Conservation (phyloP, 208 protist species). For the Balamuthia mandrillaris region DNA sequence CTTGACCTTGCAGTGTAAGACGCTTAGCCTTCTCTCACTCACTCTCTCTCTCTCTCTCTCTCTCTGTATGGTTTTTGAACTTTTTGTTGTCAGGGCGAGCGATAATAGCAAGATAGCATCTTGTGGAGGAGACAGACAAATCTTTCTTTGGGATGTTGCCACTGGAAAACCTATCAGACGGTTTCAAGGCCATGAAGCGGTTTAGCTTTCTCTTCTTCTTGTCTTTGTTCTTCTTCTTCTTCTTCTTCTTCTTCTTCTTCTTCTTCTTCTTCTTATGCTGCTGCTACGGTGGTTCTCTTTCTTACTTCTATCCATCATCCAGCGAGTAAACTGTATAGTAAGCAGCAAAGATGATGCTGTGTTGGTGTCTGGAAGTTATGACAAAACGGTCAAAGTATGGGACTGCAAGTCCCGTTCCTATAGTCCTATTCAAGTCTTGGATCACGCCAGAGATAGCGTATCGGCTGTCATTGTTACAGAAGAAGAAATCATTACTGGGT, state of each 20-base stretch:
- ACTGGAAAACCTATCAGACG: slow-evolving; percentile 31
- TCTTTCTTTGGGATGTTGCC: slow-evolving; percentile 52
- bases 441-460: slow-evolving; percentile 49
- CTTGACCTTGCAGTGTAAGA: slow-evolving; percentile 48
- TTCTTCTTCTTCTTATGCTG: background rate
- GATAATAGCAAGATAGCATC: slow-evolving; percentile 46
- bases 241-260: background rate
- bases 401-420: slow-evolving; percentile 16
- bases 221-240: background rate
- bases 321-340: slow-evolving; percentile 41
- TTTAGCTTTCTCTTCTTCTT: background rate
- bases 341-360: slow-evolving; percentile 37
- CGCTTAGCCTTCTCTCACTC: too few species aligned
- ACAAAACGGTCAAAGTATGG: slow-evolving; percentile 47
- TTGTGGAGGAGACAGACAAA: slow-evolving; percentile 48
- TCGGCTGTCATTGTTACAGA: background rate
- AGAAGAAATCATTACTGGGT: slow-evolving; percentile 45
- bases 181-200: slow-evolving; percentile 43
- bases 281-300: too few species aligned
- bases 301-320: background rate
- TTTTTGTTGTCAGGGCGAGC: too few species aligned
- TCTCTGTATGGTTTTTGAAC: too few species aligned
- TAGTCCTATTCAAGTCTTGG: slow-evolving; percentile 41
- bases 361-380: slow-evolving; percentile 34
- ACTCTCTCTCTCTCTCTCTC: background rate